These are phyloP conservation scores for Ophiognomonia clavigignenti-juglandacearum DNA, from an alignment of 2,329 filamentous ascomycete genomes.

Conservation along the genomic window DNA sequence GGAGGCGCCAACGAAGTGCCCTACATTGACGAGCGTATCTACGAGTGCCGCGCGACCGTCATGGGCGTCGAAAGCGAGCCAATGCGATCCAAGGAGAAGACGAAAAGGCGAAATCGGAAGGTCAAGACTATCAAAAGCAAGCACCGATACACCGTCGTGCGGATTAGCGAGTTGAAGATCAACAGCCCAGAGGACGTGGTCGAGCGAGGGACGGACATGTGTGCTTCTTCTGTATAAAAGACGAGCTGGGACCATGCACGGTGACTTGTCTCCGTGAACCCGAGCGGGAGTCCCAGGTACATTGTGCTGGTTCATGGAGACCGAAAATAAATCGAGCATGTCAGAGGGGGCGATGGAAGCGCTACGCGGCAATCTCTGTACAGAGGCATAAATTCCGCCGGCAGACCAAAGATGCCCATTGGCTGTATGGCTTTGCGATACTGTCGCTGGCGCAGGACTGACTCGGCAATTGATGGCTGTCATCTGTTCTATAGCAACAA, in stretches of 20 bases:
- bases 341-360: too few species aligned
- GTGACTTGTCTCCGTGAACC: neutral
- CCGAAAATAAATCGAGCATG: too few species aligned
- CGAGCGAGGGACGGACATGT: conserved; percentile 1
- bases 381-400: too few species aligned
- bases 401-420: too few species aligned
- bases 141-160: conserved; percentile 80
- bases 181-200: conserved; percentile 38
- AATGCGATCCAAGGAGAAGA: conserved; percentile 73
- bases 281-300: too few species aligned
- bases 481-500: too few species aligned
- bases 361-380: too few species aligned
- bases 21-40: conserved; percentile 80
- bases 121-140: conserved; percentile 80
- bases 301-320: too few species aligned
- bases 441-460: too few species aligned
- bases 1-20: conserved; percentile 62
- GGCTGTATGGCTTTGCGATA: too few species aligned
- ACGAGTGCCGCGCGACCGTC: conserved; percentile 80
- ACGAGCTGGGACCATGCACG: neutral
- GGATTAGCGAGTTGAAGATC: conserved; percentile 76
- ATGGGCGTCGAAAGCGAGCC: conserved; percentile 80
- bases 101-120: conserved; percentile 70
- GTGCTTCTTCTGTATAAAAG: neutral
- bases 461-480: too few species aligned